These are phyloP conservation scores for Suillus brevipes DNA, from an alignment of 768 basidiomycete species.

Conservation along the genomic window DNA sequence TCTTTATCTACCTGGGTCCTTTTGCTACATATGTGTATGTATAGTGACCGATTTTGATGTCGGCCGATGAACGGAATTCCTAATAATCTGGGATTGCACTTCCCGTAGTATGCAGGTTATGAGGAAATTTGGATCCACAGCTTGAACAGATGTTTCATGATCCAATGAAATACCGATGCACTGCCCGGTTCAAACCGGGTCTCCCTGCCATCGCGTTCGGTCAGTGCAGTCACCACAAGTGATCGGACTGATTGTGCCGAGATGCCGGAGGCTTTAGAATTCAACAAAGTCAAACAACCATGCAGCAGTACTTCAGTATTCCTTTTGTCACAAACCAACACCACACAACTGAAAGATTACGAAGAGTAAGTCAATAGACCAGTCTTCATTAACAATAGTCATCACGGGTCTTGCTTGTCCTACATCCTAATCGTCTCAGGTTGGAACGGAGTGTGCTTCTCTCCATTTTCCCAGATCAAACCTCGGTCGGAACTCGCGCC, in stretches of 20 bases:
- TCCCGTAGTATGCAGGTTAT: not conserved
- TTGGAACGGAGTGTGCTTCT: not conserved
- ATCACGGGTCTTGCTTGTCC: not conserved
- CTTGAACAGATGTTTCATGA: not conserved
- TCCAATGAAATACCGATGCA: not conserved
- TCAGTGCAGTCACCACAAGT: not conserved
- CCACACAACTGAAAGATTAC: not conserved
- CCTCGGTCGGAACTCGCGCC: not conserved
- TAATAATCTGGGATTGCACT: not conserved
- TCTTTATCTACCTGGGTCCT: conserved; percentile 4
- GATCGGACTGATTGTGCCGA: not conserved
- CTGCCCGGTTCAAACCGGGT: not conserved
- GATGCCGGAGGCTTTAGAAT: conserved; percentile 25
- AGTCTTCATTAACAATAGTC: not conserved
- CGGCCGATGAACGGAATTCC: not conserved
- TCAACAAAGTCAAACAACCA: conserved; percentile 27
- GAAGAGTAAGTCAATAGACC: not conserved
- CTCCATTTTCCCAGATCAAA: not conserved
- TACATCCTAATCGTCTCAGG: not conserved
- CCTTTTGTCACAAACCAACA: not conserved
- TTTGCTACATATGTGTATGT: not conserved
- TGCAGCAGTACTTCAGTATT: not conserved
- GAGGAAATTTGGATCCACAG: not conserved
- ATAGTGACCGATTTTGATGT: not conserved
- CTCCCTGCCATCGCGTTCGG: not conserved